Evolutionary conservation across 441 rosid genomes (phyloP), one percentile per base, ranked within the genome.

Genomic region (Breynia disticha): DNA sequence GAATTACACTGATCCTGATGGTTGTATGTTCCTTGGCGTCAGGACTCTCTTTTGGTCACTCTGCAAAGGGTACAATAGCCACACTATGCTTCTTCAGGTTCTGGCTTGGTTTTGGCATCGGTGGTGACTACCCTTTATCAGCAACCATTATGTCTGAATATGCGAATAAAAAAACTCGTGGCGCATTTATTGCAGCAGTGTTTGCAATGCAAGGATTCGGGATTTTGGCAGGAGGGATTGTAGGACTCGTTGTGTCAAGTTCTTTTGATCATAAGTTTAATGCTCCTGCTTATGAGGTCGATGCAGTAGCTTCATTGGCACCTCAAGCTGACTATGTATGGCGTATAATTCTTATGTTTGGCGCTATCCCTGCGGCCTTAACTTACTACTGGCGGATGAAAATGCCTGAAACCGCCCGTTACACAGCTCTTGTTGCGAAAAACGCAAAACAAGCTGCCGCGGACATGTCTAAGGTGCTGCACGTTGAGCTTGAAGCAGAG

Each of bases 191-290:
- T n/a, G 95, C 95, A 0, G 90, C 95, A 1, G 90, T 86, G 19
- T 86, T 86, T 55, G 95, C 95, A 0, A 83, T 86, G 95, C 95
- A 83, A 69, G 95, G 95, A 16, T 86, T 86, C 11, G 90, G 95
- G 55, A 86, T 86, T 62, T 67, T 86, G 66, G 74, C 68, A 0
- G 95, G 88, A 7, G 95, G 91, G 14, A 46, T 83, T 7, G 84
- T 83, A 9, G 85, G 79, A 9, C 71, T 86, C 48, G 46, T 79
- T 11, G 16, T 75, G 4, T 39, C 95, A 2, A 4, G 63, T 0
- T 58, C 71, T n/a, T 86, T 86, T 54, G 66, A 70, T 60, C 58
- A 75, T 1, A 54, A 16, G 63, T 83, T 64, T 59, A 54, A 48
- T 1, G 53, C 80, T 11, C 87, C 86, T 1, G 2, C 79, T 3